Evolutionary conservation across 2,329 filamentous ascomycete genomes (phyloP).

Genomic region (Bipolaris oryzae): DNA sequence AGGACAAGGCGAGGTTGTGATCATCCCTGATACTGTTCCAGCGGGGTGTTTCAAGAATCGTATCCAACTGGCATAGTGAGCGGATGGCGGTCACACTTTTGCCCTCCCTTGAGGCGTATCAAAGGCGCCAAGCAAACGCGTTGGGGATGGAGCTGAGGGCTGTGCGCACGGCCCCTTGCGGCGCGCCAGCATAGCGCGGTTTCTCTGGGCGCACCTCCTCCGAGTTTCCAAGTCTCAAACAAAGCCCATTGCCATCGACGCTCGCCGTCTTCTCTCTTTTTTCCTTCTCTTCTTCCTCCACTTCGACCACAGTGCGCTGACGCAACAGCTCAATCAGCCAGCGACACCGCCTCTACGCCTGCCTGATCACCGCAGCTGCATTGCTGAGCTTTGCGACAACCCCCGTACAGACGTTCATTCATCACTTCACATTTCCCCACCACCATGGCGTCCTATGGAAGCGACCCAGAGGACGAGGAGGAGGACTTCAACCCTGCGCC

Average conservation of each 20-base stretch:
- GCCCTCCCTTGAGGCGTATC: neutral
- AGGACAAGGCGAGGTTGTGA: neutral
- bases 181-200: constrained; percentile 25
- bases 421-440: constrained; percentile 6
- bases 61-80: neutral
- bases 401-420: constrained; percentile 14
- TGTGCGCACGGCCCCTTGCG: constrained; percentile 18
- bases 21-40: neutral
- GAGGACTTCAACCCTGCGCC: constrained; percentile 90
- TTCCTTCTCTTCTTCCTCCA: constrained; percentile 5
- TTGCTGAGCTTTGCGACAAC: constrained; percentile 16
- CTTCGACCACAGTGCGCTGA: constrained; percentile 3
- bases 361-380: constrained; percentile 1
- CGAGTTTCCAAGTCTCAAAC: constrained; percentile 21
- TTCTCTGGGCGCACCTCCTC: constrained; percentile 28
- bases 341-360: neutral
- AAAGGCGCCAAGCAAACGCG: neutral
- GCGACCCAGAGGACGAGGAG: constrained; percentile 60
- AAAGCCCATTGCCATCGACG: constrained; percentile 26
- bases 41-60: neutral
- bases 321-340: neutral
- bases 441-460: constrained; percentile 41
- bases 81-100: neutral
- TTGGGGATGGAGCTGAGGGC: neutral
- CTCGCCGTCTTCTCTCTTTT: constrained; percentile 13